phyloP scores from a whole-genome alignment of 164 flowering plant genomes.

The Tetrastigma voinierianum region DNA sequence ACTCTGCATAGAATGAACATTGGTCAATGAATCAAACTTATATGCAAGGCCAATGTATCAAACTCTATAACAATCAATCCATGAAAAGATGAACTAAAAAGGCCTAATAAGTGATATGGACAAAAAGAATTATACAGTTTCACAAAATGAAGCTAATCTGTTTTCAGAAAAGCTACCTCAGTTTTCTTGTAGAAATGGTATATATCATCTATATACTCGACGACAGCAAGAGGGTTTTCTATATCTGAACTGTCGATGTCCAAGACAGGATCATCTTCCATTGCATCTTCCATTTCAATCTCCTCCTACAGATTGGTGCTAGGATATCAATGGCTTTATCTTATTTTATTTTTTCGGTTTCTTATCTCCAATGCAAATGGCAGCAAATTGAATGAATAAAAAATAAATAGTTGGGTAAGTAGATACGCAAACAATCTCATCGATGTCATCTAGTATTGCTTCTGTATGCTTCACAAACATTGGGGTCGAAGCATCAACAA shows the following conservation, averaged over 20 bases:
- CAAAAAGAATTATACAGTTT: too few relatives aligned
- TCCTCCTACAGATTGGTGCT: constrained; percentile 13
- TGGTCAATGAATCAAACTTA: not conserved
- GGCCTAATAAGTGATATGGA: too few relatives aligned
- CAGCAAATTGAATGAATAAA: not conserved
- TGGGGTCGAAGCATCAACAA: constrained; percentile 11
- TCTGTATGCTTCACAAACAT: constrained; percentile 26
- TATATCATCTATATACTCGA: constrained; percentile 28
- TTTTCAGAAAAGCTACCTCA: constrained; percentile 15
- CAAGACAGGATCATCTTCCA: constrained; percentile 12
- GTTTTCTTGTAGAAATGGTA: constrained; percentile 20
- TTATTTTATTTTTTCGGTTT: too few relatives aligned
- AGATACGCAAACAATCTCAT: constrained; percentile 12
- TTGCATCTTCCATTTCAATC: constrained; percentile 28
- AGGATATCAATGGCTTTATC: not conserved
- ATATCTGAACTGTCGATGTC: constrained; percentile 22
- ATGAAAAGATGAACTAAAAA: too few relatives aligned
- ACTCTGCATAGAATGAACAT: constrained; percentile 15
- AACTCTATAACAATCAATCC: too few relatives aligned
- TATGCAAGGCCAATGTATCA: too few relatives aligned
- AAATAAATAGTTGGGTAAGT: not conserved
- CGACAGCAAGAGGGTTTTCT: constrained; percentile 23
- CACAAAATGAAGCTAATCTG: too few relatives aligned
- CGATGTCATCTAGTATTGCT: constrained; percentile 26
- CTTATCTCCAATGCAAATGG: not conserved